Evolutionary conservation across 176 grass and related monocot genomes (phyloP).

Genomic region (Miscanthus lutarioriparius): DNA sequence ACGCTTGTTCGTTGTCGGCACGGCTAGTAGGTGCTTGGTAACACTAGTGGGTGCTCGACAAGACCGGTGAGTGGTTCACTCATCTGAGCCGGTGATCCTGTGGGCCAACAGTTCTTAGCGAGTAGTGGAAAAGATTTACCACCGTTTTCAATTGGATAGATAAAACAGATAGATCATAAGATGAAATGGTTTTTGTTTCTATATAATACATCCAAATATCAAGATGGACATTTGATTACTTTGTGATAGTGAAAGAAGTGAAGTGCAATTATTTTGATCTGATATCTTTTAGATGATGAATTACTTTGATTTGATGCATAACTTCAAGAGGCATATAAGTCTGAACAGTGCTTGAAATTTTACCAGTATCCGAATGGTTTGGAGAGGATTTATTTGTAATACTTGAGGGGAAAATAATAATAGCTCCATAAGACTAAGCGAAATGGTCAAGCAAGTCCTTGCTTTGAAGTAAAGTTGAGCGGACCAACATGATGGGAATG

Average conservation of each 20-base stretch:
- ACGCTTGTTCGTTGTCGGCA: too few species aligned
- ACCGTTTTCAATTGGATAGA: neutral
- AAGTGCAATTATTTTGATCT: neutral
- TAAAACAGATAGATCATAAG: neutral
- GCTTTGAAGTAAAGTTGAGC: neutral
- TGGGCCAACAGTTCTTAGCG: neutral
- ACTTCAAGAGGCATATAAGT: neutral
- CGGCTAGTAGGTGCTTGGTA: too few species aligned
- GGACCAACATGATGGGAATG: too few species aligned
- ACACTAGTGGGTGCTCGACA: too few species aligned
- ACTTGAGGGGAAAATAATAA: neutral
- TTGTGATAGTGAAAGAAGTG: neutral
- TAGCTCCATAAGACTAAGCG: neutral
- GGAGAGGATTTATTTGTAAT: neutral
- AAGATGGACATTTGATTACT: neutral
- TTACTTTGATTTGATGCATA: neutral
- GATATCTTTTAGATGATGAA: neutral
- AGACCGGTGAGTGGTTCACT: too few species aligned
- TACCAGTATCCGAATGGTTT: neutral
- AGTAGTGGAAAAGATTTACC: neutral
- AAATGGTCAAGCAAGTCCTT: neutral
- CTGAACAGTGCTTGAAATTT: neutral
- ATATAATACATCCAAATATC: conserved; percentile 1
- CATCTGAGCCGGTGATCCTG: too few species aligned
- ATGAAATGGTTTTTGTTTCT: neutral